phyloP scores from a whole-genome alignment of 2,329 filamentous ascomycete genomes.

The Teratosphaeria viscida region DNA sequence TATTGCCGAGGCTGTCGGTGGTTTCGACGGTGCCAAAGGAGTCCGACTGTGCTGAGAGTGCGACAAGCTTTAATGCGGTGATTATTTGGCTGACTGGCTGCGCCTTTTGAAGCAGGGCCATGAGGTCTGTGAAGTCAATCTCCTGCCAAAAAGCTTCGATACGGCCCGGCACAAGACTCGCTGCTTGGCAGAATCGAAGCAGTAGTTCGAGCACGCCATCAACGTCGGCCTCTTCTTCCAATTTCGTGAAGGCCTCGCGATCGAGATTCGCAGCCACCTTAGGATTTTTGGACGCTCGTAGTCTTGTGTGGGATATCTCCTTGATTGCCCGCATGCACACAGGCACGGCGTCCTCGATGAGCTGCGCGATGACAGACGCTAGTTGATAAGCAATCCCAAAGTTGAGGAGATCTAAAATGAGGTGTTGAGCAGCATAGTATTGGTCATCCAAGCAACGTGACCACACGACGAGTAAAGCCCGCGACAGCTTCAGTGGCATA shows the following conservation, averaged over 20 bases:
- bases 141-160: slow-evolving; percentile 53
- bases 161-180: slow-evolving; percentile 34
- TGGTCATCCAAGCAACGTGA: slow-evolving; percentile 54
- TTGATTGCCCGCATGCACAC: slow-evolving; percentile 38
- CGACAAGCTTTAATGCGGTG: slow-evolving; percentile 54
- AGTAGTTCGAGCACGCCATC: slow-evolving; percentile 55
- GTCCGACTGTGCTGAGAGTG: slow-evolving; percentile 51
- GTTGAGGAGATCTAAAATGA: slow-evolving; percentile 54
- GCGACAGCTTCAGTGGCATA: slow-evolving; percentile 54
- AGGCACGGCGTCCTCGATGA: slow-evolving; percentile 47
- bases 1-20: not conserved
- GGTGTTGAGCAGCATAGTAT: slow-evolving; percentile 52
- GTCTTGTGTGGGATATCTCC: slow-evolving; percentile 43
- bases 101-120: slow-evolving; percentile 49
- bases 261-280: slow-evolving; percentile 15
- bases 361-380: slow-evolving; percentile 45
- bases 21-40: slow-evolving; percentile 55
- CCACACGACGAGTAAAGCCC: slow-evolving; percentile 58
- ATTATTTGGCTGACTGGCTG: slow-evolving; percentile 55
- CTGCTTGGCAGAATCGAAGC: slow-evolving; percentile 48
- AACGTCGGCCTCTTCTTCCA: slow-evolving; percentile 53
- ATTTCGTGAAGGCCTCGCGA: slow-evolving; percentile 27
- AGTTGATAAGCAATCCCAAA: slow-evolving; percentile 56
- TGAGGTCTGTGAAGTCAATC: slow-evolving; percentile 56
- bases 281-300: slow-evolving; percentile 25